Evolutionary conservation across 495 filamentous ascomycete genomes (phyloP).

Genomic region (Talaromyces thailandensis): DNA sequence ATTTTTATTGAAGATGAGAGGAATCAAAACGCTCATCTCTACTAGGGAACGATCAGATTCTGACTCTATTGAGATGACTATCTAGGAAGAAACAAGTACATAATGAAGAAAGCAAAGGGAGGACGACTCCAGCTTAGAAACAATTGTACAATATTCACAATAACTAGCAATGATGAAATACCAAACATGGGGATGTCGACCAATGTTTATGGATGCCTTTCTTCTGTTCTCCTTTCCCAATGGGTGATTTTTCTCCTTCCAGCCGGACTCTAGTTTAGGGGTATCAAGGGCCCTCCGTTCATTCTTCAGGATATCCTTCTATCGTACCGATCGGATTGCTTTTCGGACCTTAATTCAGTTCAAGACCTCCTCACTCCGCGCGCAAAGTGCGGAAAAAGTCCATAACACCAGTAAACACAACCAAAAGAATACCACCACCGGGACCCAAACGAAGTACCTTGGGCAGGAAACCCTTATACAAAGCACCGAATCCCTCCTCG

Average conservation of each 20-base stretch:
- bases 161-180: neutral
- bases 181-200: neutral
- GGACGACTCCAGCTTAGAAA: neutral
- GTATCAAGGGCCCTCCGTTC: constrained; percentile 7
- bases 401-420: constrained; percentile 90
- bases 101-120: neutral
- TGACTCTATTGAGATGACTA: neutral
- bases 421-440: constrained; percentile 83
- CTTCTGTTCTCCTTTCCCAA: neutral
- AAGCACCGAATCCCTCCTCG: constrained; percentile 85
- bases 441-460: constrained; percentile 88
- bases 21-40: too few relatives aligned
- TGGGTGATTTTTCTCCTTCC: neutral
- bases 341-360: neutral
- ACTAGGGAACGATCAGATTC: neutral
- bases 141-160: neutral
- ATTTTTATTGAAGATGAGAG: neutral
- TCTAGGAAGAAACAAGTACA: neutral
- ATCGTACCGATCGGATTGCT: neutral
- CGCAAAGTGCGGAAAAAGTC: constrained; percentile 70
- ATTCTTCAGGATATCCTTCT: neutral
- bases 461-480: constrained; percentile 96
- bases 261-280: neutral
- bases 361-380: constrained; percentile 15
- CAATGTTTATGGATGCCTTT: neutral